Evolutionary conservation across 1,284 basidiomycete genomes (phyloP).

Genomic region (Cryptococcus hybrid): DNA sequence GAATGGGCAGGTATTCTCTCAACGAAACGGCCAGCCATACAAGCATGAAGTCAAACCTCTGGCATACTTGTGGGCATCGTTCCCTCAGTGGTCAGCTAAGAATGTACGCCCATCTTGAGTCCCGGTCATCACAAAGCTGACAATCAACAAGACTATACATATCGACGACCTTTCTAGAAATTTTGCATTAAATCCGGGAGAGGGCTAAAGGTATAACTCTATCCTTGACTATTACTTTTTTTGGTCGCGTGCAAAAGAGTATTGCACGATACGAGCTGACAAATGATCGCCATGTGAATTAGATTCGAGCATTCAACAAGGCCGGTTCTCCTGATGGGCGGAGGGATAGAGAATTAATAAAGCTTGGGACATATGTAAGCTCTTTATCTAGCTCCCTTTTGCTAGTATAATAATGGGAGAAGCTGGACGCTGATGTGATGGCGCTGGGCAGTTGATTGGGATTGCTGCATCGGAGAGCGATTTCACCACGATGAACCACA

Average conservation of each 20-base stretch:
- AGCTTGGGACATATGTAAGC: conserved; percentile 60
- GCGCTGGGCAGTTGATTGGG: conserved; percentile 20
- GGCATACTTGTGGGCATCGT: conserved; percentile 82
- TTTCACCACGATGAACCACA: conserved; percentile 38
- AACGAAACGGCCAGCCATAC: conserved; percentile 68
- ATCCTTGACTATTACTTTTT: too few relatives aligned
- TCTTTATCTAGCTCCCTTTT: background rate
- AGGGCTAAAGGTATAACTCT: conserved; percentile 64
- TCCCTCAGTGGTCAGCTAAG: conserved; percentile 70
- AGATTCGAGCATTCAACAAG: conserved; percentile 73
- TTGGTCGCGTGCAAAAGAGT: too few relatives aligned
- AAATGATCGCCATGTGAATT: background rate
- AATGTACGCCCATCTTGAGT: conserved; percentile 54
- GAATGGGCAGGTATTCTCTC: conserved; percentile 56
- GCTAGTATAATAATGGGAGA: background rate
- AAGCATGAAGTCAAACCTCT: conserved; percentile 78
- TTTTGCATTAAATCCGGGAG: conserved; percentile 79
- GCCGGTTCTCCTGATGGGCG: conserved; percentile 62
- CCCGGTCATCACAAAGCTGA: background rate
- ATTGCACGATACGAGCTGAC: background rate
- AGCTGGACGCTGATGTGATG: background rate
- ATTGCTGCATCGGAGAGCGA: conserved; percentile 36
- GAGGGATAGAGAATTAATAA: conserved; percentile 65
- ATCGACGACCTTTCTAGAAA: conserved; percentile 85
- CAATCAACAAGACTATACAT: conserved; percentile 63